These are phyloP conservation scores for Uronychia binucleata DNA, from an alignment of 73 alveolate species.

Conservation along the genomic window DNA sequence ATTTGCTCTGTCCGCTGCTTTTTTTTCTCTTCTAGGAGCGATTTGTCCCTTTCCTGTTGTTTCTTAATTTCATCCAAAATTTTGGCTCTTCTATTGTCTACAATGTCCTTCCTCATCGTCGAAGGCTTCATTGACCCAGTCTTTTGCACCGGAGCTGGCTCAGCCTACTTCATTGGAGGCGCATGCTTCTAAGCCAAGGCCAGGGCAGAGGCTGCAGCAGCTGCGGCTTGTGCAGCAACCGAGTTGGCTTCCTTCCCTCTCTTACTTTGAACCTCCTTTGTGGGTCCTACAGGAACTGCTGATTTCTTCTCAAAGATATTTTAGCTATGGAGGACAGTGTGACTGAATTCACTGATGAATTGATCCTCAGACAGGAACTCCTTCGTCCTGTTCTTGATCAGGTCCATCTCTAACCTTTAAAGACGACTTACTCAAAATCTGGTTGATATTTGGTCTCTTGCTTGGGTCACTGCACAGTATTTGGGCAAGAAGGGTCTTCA, in stretches of 20 bases:
- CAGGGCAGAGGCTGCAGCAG: background rate
- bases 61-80: background rate
- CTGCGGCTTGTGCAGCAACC: conserved; percentile 8
- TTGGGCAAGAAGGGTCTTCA: conserved; percentile 66
- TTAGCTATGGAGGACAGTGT: conserved; percentile 80
- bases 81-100: background rate
- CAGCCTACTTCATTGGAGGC: background rate
- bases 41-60: background rate
- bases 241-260: conserved; percentile 44
- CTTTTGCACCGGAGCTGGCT: background rate
- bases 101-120: background rate
- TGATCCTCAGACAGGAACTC: conserved; percentile 74
- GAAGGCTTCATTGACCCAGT: background rate
- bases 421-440: conserved; percentile 51
- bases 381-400: conserved; percentile 69
- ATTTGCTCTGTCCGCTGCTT: background rate
- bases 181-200: background rate
- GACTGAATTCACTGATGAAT: conserved; percentile 81
- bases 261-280: conserved; percentile 28
- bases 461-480: conserved; percentile 76
- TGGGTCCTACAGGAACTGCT: background rate
- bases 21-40: background rate
- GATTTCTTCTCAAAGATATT: conserved; percentile 34
- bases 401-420: conserved; percentile 34
- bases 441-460: conserved; percentile 83